Conservation (phyloP, 2,329 filamentous ascomycete species). For the Penicillium psychrosexuale region DNA sequence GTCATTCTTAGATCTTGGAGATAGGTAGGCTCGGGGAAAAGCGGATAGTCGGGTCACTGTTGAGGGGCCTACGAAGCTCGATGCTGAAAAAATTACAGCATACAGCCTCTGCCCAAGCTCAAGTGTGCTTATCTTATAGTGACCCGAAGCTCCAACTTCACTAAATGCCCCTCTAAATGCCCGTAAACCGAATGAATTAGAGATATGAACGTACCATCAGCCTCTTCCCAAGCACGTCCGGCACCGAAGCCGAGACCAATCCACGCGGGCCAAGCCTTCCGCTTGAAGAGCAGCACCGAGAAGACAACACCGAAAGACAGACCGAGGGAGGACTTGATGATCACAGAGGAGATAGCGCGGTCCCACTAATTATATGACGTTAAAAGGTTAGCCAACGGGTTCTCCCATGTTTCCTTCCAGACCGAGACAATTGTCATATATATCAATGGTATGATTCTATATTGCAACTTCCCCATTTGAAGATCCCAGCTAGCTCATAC, state of each 20-base stretch:
- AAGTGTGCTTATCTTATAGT: not conserved
- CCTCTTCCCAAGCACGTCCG: slow-evolving; percentile 96
- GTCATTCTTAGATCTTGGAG: not conserved
- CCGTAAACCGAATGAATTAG: not conserved
- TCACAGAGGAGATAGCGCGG: slow-evolving; percentile 92
- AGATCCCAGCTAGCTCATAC: slow-evolving; percentile 49
- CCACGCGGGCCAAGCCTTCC: slow-evolving; percentile 96
- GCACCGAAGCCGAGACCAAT: slow-evolving; percentile 92
- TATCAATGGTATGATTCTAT: not conserved
- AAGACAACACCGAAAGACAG: slow-evolving; percentile 98
- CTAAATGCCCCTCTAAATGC: not conserved
- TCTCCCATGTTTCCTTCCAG: not conserved
- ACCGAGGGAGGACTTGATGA: slow-evolving; percentile 94
- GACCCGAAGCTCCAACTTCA: not conserved
- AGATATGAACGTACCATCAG: slow-evolving; percentile 65
- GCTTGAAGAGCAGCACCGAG: slow-evolving; percentile 96
- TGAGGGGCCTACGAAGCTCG: not conserved
- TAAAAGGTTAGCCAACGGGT: slow-evolving; percentile 17
- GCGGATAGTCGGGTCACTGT: not conserved
- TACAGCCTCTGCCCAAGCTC: not conserved
- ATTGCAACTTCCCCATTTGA: not conserved
- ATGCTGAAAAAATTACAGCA: not conserved
- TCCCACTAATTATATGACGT: slow-evolving; percentile 69
- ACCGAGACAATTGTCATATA: not conserved
- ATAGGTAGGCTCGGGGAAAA: slow-evolving; percentile 2